A percentile compares a stretch with the other conserved stretches of the same genome.
Conservation (phyloP, 2,329 filamentous ascomycete species). For the Dryadomyces sulphureus region DNA sequence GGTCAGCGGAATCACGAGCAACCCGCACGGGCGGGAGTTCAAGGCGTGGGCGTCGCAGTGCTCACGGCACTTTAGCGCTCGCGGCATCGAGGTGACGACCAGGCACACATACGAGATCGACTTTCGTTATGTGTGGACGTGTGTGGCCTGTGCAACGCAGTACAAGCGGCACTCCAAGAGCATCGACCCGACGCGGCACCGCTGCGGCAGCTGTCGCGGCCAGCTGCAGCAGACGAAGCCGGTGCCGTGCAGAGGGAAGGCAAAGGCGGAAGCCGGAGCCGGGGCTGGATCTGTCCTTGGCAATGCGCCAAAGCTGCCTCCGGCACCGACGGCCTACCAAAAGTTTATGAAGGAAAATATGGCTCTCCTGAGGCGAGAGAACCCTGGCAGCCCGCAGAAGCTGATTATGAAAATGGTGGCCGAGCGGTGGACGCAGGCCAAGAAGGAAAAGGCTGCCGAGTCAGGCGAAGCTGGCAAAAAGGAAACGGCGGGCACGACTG, state of each 20-base stretch:
- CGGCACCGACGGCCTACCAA: conserved; percentile 27
- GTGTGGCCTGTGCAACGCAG: conserved; percentile 50
- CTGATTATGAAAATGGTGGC: conserved; percentile 56
- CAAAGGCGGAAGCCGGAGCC: conserved; percentile 3
- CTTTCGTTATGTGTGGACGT: conserved; percentile 85
- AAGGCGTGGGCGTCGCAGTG: conserved; percentile 19
- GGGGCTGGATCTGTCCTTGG: conserved; percentile 1
- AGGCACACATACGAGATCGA: conserved; percentile 83
- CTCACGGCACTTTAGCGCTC: conserved; percentile 38
- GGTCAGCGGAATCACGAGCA: conserved; percentile 39
- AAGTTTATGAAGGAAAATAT: conserved; percentile 53
- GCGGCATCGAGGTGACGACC: conserved; percentile 67
- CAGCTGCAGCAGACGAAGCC: conserved; percentile 66
- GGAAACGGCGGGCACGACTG: background rate
- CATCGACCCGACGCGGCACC: conserved; percentile 56
- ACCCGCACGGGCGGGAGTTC: conserved; percentile 14
- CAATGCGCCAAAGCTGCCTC: background rate
- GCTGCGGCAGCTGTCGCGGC: conserved; percentile 64
- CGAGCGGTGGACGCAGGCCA: conserved; percentile 41
- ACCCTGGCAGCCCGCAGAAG: conserved; percentile 44
- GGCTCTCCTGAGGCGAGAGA: conserved; percentile 38
- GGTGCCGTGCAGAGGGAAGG: conserved; percentile 39
- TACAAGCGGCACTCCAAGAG: conserved; percentile 79
- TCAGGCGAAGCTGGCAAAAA: background rate
- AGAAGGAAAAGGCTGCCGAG: conserved; percentile 10